These are phyloP conservation scores for Acer saccharum DNA, from an alignment of 345 rosid genomes.

Conservation along the genomic window DNA sequence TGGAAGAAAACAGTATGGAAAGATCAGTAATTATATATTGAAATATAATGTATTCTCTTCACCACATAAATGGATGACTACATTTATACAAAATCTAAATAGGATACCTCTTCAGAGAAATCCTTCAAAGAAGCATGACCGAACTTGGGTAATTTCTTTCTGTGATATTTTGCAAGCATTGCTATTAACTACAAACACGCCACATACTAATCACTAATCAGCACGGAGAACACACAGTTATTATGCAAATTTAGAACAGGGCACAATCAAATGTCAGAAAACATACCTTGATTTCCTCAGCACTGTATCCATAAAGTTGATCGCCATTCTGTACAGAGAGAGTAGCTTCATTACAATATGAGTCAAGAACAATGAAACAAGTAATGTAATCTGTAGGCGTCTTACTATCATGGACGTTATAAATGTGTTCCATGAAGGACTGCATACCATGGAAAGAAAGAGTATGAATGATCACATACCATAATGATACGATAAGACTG, in stretches of 20 bases:
- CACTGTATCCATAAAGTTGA: conserved; percentile 59
- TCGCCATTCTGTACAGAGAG: conserved; percentile 48
- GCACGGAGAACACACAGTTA: conserved; percentile 10
- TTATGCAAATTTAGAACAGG: background rate
- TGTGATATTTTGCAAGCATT: conserved; percentile 60
- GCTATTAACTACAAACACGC: conserved; percentile 55
- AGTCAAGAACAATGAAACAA: conserved; percentile 14
- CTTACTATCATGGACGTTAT: background rate
- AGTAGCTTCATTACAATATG: conserved; percentile 11
- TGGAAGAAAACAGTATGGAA: conserved; percentile 32
- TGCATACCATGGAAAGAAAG: background rate
- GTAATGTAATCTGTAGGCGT: background rate
- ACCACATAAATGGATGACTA: background rate
- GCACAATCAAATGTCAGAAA: conserved; percentile 13
- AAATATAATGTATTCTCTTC: background rate
- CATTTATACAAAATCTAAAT: conserved; percentile 1
- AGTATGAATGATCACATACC: conserved; percentile 31
- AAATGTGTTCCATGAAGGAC: background rate
- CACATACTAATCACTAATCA: conserved; percentile 25
- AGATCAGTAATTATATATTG: conserved; percentile 8
- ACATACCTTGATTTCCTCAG: conserved; percentile 68
- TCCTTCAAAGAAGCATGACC: conserved; percentile 36
- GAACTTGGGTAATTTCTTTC: conserved; percentile 65
- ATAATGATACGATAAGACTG: conserved; percentile 60
- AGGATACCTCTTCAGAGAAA: conserved; percentile 47